Conservation (phyloP, 306 rosid genomes). For the Pueraria montana region DNA sequence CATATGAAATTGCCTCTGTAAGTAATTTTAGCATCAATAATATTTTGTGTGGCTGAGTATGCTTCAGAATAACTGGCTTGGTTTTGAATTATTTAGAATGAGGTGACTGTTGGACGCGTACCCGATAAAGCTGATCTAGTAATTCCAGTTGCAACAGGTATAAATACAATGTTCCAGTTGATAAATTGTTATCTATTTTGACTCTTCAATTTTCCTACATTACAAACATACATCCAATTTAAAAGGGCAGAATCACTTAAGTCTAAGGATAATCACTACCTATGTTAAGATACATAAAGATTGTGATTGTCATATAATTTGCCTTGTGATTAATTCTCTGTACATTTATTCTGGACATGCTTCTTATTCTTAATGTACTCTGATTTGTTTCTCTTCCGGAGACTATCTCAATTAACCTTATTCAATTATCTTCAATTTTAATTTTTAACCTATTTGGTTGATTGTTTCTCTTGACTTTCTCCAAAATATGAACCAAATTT, state of each 20-base stretch:
- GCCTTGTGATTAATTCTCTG: neutral
- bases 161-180: conserved; percentile 47
- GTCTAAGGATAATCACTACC: neutral
- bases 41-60: conserved; percentile 27
- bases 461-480: conserved; percentile 21
- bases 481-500: conserved; percentile 4
- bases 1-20: conserved; percentile 87
- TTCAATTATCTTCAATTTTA: neutral
- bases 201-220: neutral
- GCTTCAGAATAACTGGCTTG: conserved; percentile 43
- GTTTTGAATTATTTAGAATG: conserved; percentile 57
- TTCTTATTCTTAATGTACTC: neutral
- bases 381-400: conserved; percentile 7
- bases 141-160: conserved; percentile 96
- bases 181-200: conserved; percentile 9
- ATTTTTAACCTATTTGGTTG: neutral
- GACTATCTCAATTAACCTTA: conserved; percentile 1
- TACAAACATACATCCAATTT: neutral
- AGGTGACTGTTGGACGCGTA: conserved; percentile 86
- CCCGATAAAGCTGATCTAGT: conserved; percentile 89
- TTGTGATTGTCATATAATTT: conserved; percentile 2
- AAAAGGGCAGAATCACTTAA: neutral
- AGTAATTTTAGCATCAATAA: conserved; percentile 51
- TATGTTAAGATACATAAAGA: conserved; percentile 14
- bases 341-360: neutral